Evolutionary conservation across 805 yeast species (phyloP).

Genomic region (Zygosaccharomyces kombuchaensis): DNA sequence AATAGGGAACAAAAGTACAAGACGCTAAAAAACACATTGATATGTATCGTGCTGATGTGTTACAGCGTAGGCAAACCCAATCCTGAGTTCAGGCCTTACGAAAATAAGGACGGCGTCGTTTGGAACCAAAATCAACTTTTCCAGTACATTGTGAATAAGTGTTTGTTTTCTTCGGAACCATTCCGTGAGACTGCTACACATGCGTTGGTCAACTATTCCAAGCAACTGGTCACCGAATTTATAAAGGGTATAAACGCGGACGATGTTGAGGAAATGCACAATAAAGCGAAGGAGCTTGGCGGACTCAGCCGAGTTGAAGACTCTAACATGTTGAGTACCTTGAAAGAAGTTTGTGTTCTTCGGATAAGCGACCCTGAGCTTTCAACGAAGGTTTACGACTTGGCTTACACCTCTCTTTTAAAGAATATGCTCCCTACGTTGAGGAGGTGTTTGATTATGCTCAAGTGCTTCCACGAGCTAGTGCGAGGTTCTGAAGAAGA

Average conservation of each 20-base stretch:
- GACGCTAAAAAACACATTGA: conserved; percentile 33
- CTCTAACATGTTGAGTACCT: conserved; percentile 1
- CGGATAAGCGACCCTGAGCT: conserved; percentile 11
- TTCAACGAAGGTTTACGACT: conserved; percentile 13
- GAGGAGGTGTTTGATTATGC: conserved; percentile 33
- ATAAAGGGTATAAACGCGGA: conserved; percentile 13
- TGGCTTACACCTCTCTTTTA: conserved; percentile 23
- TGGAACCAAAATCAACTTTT: conserved; percentile 28
- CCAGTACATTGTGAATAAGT: conserved; percentile 28
- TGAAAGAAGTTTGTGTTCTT: conserved; percentile 13
- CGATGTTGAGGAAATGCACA: conserved; percentile 11
- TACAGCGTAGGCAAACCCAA: conserved; percentile 25
- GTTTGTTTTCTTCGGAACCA: conserved; percentile 19
- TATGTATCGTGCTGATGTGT: conserved; percentile 24
- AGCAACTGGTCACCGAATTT: conserved; percentile 18
- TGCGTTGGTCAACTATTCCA: conserved; percentile 17
- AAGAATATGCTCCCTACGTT: conserved; percentile 26
- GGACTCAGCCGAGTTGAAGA: conserved; percentile 9
- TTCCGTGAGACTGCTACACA: conserved; percentile 18
- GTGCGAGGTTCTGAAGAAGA: conserved; percentile 27
- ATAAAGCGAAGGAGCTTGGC: conserved; percentile 6
- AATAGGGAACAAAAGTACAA: conserved; percentile 40
- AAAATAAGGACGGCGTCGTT: conserved; percentile 11
- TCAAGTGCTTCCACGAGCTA: conserved; percentile 31
- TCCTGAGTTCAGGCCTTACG: conserved; percentile 15